These are phyloP conservation scores for Tephrocybe sp. DNA, from an alignment of 768 basidiomycete species.

Conservation along the genomic window DNA sequence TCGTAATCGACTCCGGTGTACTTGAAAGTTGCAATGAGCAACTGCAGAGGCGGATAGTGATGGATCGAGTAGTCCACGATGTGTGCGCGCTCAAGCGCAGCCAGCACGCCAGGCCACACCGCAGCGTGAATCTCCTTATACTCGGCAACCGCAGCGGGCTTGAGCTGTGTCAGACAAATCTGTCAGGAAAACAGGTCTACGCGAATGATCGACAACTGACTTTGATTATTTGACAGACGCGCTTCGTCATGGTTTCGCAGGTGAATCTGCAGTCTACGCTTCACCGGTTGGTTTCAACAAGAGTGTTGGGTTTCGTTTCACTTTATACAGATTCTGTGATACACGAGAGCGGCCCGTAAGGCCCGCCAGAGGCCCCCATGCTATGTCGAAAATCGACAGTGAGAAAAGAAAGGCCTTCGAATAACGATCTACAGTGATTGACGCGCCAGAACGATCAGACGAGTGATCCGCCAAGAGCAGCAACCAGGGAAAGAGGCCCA, in stretches of 20 bases:
- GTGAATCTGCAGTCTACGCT: too few relatives aligned
- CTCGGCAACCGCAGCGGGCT: constrained; percentile 47
- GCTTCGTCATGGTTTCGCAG: constrained; percentile 36
- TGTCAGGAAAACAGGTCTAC: constrained; percentile 6
- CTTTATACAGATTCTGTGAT: background rate
- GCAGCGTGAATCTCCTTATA: constrained; percentile 59
- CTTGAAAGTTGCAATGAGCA: constrained; percentile 81
- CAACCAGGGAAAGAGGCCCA: background rate
- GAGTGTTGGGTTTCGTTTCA: too few relatives aligned
- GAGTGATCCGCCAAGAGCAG: constrained; percentile 4
- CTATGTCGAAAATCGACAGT: constrained; percentile 1
- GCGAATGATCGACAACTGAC: constrained; percentile 30
- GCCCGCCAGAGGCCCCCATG: constrained; percentile 6
- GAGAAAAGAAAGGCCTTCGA: background rate
- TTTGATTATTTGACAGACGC: constrained; percentile 75
- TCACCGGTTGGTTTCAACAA: too few relatives aligned
- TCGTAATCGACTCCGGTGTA: constrained; percentile 68
- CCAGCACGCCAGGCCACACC: constrained; percentile 72
- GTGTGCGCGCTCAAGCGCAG: constrained; percentile 59
- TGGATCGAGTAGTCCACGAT: constrained; percentile 78
- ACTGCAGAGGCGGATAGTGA: constrained; percentile 57
- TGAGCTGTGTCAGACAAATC: constrained; percentile 42
- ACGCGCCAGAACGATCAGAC: constrained; percentile 1
- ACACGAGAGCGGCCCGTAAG: constrained; percentile 5
- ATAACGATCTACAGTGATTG: constrained; percentile 1